A percentile compares a stretch with the other conserved stretches of the same genome.
phyloP scores from a whole-genome alignment of 371 early-diverging fungal species.

The Quaeritorhiza haematococci region DNA sequence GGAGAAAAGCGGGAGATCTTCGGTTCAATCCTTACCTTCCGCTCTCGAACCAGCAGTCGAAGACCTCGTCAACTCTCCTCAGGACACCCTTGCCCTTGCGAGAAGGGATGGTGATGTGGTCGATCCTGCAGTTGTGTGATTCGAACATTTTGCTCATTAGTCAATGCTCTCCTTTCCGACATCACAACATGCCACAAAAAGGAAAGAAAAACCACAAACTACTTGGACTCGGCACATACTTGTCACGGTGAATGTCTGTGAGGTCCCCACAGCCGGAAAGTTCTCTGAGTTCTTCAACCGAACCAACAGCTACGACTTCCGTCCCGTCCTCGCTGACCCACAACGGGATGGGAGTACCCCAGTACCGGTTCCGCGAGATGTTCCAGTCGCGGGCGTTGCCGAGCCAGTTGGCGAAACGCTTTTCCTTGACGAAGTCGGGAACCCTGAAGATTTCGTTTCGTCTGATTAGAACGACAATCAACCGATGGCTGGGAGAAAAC shows the following conservation, averaged over 20 bases:
- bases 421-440: constrained; percentile 96
- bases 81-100: constrained; percentile 85
- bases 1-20: background rate
- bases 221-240: background rate
- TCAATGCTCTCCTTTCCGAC: constrained; percentile 52
- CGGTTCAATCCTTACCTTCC: constrained; percentile 13
- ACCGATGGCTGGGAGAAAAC: constrained; percentile 3
- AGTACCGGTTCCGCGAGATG: constrained; percentile 98
- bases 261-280: constrained; percentile 81
- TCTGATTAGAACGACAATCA: no score
- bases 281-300: constrained; percentile 90
- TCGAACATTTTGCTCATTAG: no score
- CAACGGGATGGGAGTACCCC: constrained; percentile 99
- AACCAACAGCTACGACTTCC: constrained; percentile 92
- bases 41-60: constrained; percentile 98
- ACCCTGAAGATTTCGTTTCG: no score
- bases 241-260: constrained; percentile 98
- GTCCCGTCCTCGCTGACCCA: constrained; percentile 94
- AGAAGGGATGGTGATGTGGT: constrained; percentile 95
- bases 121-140: no score
- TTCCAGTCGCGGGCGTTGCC: constrained; percentile 99
- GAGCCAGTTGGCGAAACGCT: constrained; percentile 99
- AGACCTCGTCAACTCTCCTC: constrained; percentile 95
- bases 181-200: constrained; percentile 4
- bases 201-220: background rate